These are phyloP conservation scores for Clohesyomyces aquaticus DNA, from an alignment of 495 filamentous ascomycete genomes.

Conservation along the genomic window DNA sequence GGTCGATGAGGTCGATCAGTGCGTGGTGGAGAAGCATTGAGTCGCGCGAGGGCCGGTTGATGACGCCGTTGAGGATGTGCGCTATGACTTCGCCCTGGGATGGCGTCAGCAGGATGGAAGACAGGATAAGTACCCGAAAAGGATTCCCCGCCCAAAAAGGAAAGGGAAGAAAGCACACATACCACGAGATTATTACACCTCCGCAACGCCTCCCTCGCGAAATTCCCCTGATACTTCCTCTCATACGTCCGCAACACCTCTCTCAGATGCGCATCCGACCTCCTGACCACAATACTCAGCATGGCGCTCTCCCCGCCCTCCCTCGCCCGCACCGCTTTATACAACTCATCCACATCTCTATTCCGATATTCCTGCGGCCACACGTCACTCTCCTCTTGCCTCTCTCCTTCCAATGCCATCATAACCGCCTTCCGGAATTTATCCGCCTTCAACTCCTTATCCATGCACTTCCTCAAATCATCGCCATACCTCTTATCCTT, in stretches of 20 bases:
- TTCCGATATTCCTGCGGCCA: constrained; percentile 58
- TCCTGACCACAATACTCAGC: constrained; percentile 79
- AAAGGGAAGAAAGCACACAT: constrained; percentile 49
- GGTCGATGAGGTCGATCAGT: constrained; percentile 56
- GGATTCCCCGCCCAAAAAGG: too few species aligned
- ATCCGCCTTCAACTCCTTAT: constrained; percentile 85
- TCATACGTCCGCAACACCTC: constrained; percentile 80
- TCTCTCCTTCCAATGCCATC: constrained; percentile 74
- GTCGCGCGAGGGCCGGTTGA: constrained; percentile 93
- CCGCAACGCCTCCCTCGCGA: constrained; percentile 81
- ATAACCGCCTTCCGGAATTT: constrained; percentile 90
- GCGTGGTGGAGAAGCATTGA: constrained; percentile 94
- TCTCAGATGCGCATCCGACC: constrained; percentile 78
- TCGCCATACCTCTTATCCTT: constrained; percentile 90
- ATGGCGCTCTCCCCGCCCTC: constrained; percentile 90
- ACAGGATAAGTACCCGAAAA: too few species aligned
- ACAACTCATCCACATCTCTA: constrained; percentile 72
- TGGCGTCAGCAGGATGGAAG: too few species aligned
- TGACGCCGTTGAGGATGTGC: constrained; percentile 94
- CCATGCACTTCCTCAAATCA: constrained; percentile 81
- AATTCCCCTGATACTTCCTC: constrained; percentile 69
- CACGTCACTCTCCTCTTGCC: constrained; percentile 74
- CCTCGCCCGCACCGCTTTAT: constrained; percentile 68
- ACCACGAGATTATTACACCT: constrained; percentile 92
- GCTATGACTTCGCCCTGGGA: constrained; percentile 87